Conservation (phyloP, 352 stramenopile species). For the Pythium aristosporum region DNA sequence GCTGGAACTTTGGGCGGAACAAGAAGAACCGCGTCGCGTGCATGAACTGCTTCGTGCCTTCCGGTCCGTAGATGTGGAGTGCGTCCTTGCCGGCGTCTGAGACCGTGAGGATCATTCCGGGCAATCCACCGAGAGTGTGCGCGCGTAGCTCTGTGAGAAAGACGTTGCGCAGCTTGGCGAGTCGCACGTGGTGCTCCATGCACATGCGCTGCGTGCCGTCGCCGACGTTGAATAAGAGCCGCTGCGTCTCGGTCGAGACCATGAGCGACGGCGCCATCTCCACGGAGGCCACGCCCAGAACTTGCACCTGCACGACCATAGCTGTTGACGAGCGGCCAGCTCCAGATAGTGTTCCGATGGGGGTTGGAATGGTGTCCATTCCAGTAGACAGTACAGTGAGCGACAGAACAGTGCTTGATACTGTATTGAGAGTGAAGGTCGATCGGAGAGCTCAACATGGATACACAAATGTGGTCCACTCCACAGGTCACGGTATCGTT, state of each 20-base stretch:
- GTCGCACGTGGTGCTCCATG: slow-evolving; percentile 90
- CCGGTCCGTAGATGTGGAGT: slow-evolving; percentile 71
- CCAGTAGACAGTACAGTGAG: background rate
- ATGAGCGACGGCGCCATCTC: slow-evolving; percentile 78
- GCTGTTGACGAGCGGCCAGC: too few species aligned
- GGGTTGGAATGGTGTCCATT: background rate
- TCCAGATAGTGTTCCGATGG: too few species aligned
- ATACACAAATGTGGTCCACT: background rate
- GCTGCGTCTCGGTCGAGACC: slow-evolving; percentile 57
- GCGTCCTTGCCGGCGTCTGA: slow-evolving; percentile 83
- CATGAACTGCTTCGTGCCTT: slow-evolving; percentile 64
- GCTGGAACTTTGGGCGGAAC: slow-evolving; percentile 55
- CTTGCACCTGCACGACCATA: slow-evolving; percentile 81
- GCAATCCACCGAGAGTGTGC: slow-evolving; percentile 80
- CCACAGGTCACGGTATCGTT: background rate
- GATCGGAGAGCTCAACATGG: background rate
- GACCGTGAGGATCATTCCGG: slow-evolving; percentile 88
- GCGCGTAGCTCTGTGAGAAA: slow-evolving; percentile 84
- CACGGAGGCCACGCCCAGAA: slow-evolving; percentile 69
- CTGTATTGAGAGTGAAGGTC: background rate
- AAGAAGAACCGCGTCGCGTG: slow-evolving; percentile 86
- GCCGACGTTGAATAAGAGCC: slow-evolving; percentile 88
- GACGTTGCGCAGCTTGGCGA: slow-evolving; percentile 80
- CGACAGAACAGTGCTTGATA: background rate
- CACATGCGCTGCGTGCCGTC: slow-evolving; percentile 89